Conservation (phyloP, 164 flowering plant genomes). For the Vitis riparia region DNA sequence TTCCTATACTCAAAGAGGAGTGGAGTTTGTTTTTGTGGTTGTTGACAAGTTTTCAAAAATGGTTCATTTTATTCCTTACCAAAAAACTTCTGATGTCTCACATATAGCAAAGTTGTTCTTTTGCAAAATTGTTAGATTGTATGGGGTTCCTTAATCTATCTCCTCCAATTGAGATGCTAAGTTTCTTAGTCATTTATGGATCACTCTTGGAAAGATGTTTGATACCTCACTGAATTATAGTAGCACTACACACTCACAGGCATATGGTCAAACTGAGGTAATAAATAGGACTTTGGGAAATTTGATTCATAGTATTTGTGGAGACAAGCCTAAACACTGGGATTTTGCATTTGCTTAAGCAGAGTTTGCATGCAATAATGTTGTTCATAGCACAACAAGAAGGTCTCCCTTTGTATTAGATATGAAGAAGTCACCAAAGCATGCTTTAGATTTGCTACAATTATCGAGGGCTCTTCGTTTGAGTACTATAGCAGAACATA, state of each 20-base stretch:
- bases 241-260: constrained; percentile 3
- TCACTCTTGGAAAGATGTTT: not conserved
- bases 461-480: not conserved
- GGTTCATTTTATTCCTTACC: constrained; percentile 12
- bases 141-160: constrained; percentile 3
- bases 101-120: constrained; percentile 4
- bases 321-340: constrained; percentile 3
- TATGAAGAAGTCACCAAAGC: not conserved
- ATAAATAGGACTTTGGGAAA: constrained; percentile 1
- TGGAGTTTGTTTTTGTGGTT: constrained; percentile 16
- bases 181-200: constrained; percentile 10
- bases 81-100: not conserved
- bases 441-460: not conserved
- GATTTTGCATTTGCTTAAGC: not conserved
- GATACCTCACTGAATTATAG: not conserved
- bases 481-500: not conserved
- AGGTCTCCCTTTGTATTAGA: constrained; percentile 1
- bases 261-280: constrained; percentile 11
- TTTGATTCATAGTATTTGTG: not conserved
- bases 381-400: not conserved
- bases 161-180: not conserved
- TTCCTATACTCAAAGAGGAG: constrained; percentile 8
- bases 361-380: constrained; percentile 9
- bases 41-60: constrained; percentile 17
- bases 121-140: not conserved